phyloP scores from a whole-genome alignment of 768 basidiomycete genomes.

The Hemileccinum impolitum region DNA sequence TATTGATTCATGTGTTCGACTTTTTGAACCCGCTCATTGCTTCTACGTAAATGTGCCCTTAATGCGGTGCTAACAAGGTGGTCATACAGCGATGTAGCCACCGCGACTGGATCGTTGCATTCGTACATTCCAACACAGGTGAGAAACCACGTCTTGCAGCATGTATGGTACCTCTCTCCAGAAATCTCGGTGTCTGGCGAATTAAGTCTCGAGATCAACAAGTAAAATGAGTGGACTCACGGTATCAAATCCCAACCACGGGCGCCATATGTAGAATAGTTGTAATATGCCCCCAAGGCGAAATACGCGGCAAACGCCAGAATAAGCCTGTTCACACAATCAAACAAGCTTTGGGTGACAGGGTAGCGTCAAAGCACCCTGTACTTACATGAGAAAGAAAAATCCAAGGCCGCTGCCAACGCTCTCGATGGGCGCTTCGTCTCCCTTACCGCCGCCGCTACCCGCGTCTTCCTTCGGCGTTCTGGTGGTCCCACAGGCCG shows the following conservation, averaged over 20 bases:
- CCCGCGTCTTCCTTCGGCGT: conserved; percentile 27
- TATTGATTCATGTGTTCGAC: conserved; percentile 22
- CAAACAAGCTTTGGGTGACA: conserved; percentile 5
- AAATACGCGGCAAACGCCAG: conserved; percentile 71
- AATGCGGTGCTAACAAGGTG: not conserved
- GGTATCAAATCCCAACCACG: conserved; percentile 80
- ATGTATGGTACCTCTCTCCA: conserved; percentile 90
- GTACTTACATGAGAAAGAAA: conserved; percentile 79
- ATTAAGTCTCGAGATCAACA: conserved; percentile 6
- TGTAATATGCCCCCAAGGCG: conserved; percentile 78
- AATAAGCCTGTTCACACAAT: conserved; percentile 46
- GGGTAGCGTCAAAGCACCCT: not conserved
- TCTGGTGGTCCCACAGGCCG: conserved; percentile 48
- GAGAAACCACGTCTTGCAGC: conserved; percentile 71
- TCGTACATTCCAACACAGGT: conserved; percentile 71
- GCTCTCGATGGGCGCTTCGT: conserved; percentile 33
- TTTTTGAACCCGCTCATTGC: conserved; percentile 6
- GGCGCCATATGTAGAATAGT: conserved; percentile 85
- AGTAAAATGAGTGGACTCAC: conserved; percentile 44
- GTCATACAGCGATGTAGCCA: conserved; percentile 74
- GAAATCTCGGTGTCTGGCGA: conserved; percentile 76
- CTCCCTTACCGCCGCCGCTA: conserved; percentile 16
- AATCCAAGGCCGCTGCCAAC: conserved; percentile 80
- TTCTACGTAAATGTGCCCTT: conserved; percentile 13
- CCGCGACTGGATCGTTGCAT: conserved; percentile 64